Evolutionary conservation across 352 stramenopile genomes (phyloP), one percentile per base, ranked within the genome.

Genomic region (Phytophthora cactorum): DNA sequence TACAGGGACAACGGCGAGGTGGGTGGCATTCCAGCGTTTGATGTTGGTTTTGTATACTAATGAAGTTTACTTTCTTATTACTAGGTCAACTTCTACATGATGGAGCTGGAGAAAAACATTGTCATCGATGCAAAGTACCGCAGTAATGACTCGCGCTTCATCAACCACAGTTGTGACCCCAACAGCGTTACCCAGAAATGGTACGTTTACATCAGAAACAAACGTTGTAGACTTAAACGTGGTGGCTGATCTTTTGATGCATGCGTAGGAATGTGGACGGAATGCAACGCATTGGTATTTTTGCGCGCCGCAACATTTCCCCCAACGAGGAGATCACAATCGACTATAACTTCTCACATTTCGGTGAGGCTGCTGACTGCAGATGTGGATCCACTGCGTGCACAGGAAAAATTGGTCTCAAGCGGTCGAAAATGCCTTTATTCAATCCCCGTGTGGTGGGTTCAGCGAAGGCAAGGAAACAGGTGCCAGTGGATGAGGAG

Each of bases 141-240:
- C 38, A 96, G 93, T 41, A 98, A 97, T 63, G 90, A 98, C 28
- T 95, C 95, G 38, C 87, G 96, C 27, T 99, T 98, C 71, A 98
- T 98, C 66, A 99, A 99, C 83, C 92, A 98, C 68, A 97, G 90
- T 66, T 98, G 94, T 56, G 89, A 96, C 52, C 88, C 93, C n/a
- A 98, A 98, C 74, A 97, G 93, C 76, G 84, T 92, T 41, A 98
- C 93, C 15, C 90, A 98, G 65, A 98, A 98, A 52, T 98, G 97
- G 79, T 89, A 64, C 45, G 66, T 63, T 55, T 28, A 38, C 14
- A 29, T 34, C 2, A 15, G 15, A 5, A 5, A 34, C 17, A 36
- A 29, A 25, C 9, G 25, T 44, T 55, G 25, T n/a, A 9, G 5
- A 49, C 12, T 39, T 32, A 47, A n/a, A 11, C 38, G 27, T 44